A percentile compares a stretch with the other conserved stretches of the same genome.
Evolutionary conservation across 2,329 filamentous ascomycete genomes (phyloP).

Genomic region (Xylaria sp.): DNA sequence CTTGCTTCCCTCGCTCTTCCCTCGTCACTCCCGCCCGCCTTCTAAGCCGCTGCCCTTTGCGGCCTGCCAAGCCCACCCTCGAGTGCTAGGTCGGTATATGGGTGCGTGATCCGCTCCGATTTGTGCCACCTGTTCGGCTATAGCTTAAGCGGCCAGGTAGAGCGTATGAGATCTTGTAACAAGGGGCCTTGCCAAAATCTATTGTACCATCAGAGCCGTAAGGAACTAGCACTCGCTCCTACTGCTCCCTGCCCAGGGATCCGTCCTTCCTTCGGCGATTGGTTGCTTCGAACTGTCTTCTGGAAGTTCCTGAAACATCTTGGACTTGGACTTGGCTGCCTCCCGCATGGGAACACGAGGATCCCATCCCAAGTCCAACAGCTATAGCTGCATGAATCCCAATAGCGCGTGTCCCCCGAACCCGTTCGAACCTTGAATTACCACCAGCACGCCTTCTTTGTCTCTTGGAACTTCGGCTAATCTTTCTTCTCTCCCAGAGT

Average conservation of each 20-base stretch:
- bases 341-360: constrained; percentile 29
- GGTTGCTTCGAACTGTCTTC: constrained; percentile 36
- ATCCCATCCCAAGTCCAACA: constrained; percentile 17
- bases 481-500: constrained; percentile 38
- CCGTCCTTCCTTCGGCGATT: constrained; percentile 22
- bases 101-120: constrained; percentile 23
- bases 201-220: constrained; percentile 27
- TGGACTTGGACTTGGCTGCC: constrained; percentile 29
- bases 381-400: constrained; percentile 38
- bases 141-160: constrained; percentile 32
- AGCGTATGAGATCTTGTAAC: constrained; percentile 41
- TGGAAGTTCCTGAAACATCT: constrained; percentile 33
- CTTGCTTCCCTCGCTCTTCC: constrained; percentile 16
- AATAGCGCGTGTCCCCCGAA: constrained; percentile 10
- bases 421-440: constrained; percentile 5
- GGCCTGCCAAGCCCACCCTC: constrained; percentile 11
- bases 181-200: constrained; percentile 39
- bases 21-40: constrained; percentile 20
- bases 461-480: constrained; percentile 43
- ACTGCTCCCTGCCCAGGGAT: constrained; percentile 11
- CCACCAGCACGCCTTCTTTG: constrained; percentile 39
- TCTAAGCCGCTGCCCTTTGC: constrained; percentile 10
- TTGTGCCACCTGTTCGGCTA: constrained; percentile 28
- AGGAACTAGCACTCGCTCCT: background rate
- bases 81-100: constrained; percentile 4